Base-by-base conservation (phyloP, 2,329 filamentous ascomycete genomes). In the Monilinia polystroma region DNA sequence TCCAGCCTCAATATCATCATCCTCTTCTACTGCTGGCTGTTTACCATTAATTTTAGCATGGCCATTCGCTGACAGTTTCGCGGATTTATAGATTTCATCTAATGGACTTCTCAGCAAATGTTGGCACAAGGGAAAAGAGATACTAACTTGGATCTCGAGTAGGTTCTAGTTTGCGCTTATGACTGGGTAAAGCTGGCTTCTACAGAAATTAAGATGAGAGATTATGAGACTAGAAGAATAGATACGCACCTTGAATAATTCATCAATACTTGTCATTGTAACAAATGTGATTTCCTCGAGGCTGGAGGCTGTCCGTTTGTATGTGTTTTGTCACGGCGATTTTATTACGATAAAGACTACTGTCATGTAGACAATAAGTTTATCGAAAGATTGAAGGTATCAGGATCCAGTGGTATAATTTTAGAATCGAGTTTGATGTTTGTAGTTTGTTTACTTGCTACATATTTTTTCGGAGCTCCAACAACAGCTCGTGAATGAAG, bases 31-130 rank as follows among this genome's bases (percentile, higher is more conserved):
- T 32, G 71, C 71, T 26, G 71, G 70, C 38, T 71, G 67, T 53
- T 72, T 74, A 32, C 73, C 73, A 68, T 76, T 76, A 53, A 68
- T 72, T 57, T 79, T 81, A 59, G 77, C 77, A 71, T 75, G 70
- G 62, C 79, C 79, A 68, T 82, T 82, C 63, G 79, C 73, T 66
- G 79, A 78, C 51, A 84, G 73, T 68, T 85, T 87, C 53, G 82
- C 84, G 6, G 85, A 83, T 76, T 90, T 90, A 79, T 89, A 89
- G 66, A 88, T 80, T 70, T 89, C 81, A 72, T 83, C 87, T 88
- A 66, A 32, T 53, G 49, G 63, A 70, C 32, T 43, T 53, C 43
- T 66, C 51, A 67, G 26, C 54, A 47, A 41, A 26, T n/a, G 47
- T 43, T 43, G 56, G 35, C 43, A 26, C 54, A 35, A 32, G 23